Evolutionary conservation across 192 early-diverging fungal species (phyloP).

Genomic region (Coemansia interrupta): DNA sequence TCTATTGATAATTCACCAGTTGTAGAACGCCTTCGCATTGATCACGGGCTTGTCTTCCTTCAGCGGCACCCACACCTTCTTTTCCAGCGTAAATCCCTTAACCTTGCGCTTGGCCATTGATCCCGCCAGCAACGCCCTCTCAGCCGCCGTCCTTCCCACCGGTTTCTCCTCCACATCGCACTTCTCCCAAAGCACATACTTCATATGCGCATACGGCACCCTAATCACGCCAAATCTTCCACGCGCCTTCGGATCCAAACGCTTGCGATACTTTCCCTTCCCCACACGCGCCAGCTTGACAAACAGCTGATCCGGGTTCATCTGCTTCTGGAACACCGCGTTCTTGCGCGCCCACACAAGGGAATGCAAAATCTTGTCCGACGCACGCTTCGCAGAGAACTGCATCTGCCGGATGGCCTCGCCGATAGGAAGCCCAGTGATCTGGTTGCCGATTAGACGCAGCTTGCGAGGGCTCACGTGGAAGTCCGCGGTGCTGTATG

Average conservation of each 20-base stretch:
- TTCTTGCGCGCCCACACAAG: conserved; percentile 68
- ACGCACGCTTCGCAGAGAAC: conserved; percentile 67
- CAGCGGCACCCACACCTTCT: conserved; percentile 68
- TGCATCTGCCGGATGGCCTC: conserved; percentile 79
- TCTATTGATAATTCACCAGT: conserved; percentile 57
- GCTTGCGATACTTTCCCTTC: conserved; percentile 71
- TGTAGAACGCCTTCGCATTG: conserved; percentile 66
- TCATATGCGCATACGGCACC: conserved; percentile 74
- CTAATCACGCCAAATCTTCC: conserved; percentile 77
- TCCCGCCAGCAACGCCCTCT: conserved; percentile 29
- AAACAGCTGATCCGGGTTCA: conserved; percentile 61
- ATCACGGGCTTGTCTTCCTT: conserved; percentile 72
- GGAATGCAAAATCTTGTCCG: conserved; percentile 61
- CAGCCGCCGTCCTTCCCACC: conserved; percentile 9
- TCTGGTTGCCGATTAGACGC: conserved; percentile 67
- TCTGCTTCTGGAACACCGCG: conserved; percentile 60
- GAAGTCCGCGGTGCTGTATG: conserved; percentile 61
- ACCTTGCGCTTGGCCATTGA: conserved; percentile 52
- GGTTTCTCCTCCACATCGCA: conserved; percentile 22
- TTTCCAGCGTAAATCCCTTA: conserved; percentile 63
- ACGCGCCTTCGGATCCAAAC: conserved; percentile 72
- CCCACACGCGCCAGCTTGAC: conserved; percentile 82
- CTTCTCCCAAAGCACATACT: conserved; percentile 72
- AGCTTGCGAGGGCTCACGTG: conserved; percentile 69
- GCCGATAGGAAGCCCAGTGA: conserved; percentile 60